Conservation (phyloP, 441 rosid genomes). For the Corymbia calophylla region DNA sequence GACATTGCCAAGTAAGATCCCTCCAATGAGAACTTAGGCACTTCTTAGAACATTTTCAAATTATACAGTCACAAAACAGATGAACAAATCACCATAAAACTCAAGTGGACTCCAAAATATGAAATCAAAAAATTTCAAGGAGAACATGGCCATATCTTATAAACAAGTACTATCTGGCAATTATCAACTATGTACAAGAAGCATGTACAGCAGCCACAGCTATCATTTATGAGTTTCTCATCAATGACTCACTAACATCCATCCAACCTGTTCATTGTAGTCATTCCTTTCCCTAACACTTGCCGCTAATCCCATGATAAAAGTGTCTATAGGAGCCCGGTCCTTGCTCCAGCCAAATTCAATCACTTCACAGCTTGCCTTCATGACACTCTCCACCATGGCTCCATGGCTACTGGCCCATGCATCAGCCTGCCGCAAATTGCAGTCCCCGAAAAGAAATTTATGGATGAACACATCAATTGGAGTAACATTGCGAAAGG, state of each 20-base stretch:
- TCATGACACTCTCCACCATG: slow-evolving; percentile 78
- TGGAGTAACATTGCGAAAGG: background rate
- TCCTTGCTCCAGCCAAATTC: slow-evolving; percentile 94
- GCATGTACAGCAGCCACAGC: background rate
- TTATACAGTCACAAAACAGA: background rate
- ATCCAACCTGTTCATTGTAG: slow-evolving; percentile 77
- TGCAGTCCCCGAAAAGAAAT: background rate
- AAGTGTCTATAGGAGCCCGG: slow-evolving; percentile 95
- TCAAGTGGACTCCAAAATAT: background rate
- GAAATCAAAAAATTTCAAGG: background rate
- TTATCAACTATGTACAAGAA: background rate
- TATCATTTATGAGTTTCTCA: background rate
- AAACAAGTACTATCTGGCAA: background rate
- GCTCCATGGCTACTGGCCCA: slow-evolving; percentile 74
- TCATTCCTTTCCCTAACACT: slow-evolving; percentile 91
- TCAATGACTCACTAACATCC: background rate
- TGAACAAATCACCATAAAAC: background rate
- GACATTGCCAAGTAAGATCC: background rate
- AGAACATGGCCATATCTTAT: background rate
- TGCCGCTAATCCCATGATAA: slow-evolving; percentile 84
- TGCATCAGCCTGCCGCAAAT: slow-evolving; percentile 67
- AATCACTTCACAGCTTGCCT: slow-evolving; percentile 77
- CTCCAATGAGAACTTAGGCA: background rate
- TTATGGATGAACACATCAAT: background rate
- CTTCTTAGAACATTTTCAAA: background rate